These are phyloP conservation scores for Talaromyces sp. DNA, from an alignment of 2,329 filamentous ascomycete species.

Conservation along the genomic window DNA sequence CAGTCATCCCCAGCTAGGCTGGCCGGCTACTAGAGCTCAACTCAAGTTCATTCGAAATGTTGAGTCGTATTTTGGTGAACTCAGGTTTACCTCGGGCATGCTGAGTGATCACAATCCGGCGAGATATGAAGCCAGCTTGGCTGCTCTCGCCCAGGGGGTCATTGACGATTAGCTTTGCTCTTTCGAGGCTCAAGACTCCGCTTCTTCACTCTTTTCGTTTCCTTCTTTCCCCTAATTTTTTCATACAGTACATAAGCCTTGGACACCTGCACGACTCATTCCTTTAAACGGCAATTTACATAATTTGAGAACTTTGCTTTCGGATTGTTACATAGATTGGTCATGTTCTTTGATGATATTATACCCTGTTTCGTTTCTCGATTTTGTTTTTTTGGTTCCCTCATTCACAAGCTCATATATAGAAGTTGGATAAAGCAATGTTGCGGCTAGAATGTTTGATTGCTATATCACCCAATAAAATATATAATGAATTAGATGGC, in stretches of 20 bases:
- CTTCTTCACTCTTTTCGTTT: neutral
- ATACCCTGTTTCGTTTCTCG: neutral
- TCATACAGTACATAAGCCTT: neutral
- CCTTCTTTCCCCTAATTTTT: neutral
- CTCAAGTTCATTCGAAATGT: constrained; percentile 68
- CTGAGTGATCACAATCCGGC: constrained; percentile 70
- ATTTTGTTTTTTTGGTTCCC: neutral
- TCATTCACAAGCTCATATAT: neutral
- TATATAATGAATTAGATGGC: neutral
- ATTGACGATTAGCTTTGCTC: constrained; percentile 30
- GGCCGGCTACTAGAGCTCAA: constrained; percentile 63
- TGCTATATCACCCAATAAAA: neutral
- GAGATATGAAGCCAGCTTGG: constrained; percentile 65
- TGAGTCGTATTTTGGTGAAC: constrained; percentile 63
- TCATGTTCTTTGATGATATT: neutral
- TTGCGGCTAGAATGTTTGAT: neutral
- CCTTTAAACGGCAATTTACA: neutral
- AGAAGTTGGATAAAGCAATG: neutral
- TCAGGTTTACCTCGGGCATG: constrained; percentile 68
- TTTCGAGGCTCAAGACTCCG: neutral
- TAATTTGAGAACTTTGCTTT: neutral
- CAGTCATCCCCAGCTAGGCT: constrained; percentile 47
- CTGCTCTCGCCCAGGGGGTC: constrained; percentile 49
- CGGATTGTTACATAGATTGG: neutral
- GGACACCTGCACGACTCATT: neutral